Conservation (phyloP, 2,329 filamentous ascomycete species). For the Sporothrix euskadiensis region DNA sequence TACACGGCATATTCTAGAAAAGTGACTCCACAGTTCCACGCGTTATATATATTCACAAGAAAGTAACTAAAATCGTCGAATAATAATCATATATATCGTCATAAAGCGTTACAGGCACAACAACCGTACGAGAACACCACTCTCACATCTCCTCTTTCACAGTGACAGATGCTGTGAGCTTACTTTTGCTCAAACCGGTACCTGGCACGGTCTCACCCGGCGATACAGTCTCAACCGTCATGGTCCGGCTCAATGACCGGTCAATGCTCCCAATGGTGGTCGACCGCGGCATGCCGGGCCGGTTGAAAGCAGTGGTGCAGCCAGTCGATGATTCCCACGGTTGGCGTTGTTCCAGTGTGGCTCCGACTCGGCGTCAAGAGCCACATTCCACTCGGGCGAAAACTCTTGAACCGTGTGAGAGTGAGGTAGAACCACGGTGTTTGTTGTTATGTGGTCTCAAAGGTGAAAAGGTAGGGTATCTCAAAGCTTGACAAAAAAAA, state of each 20-base stretch:
- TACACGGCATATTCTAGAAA: no score
- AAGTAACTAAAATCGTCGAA: no score
- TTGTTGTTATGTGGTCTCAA: background rate
- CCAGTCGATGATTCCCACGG: background rate
- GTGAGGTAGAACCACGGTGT: background rate
- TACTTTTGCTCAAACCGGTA: background rate
- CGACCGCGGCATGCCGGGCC: background rate
- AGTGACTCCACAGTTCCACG: no score
- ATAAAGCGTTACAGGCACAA: background rate
- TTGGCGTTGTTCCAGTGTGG: background rate
- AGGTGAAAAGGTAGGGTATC: no score
- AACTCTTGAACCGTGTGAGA: conserved; percentile 9
- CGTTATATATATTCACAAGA: no score
- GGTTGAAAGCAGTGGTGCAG: conserved; percentile 9
- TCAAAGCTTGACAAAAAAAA: background rate
- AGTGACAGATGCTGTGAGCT: background rate
- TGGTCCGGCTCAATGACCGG: conserved; percentile 16
- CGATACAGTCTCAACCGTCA: conserved; percentile 23
- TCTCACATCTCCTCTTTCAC: conserved; percentile 13
- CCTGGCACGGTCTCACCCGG: background rate
- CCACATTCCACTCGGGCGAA: background rate
- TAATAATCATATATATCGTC: no score
- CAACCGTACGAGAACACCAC: background rate
- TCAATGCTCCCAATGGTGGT: conserved; percentile 25
- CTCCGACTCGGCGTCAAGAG: background rate